These are phyloP conservation scores for Daldinia eschscholtzii DNA, from an alignment of 2,329 filamentous ascomycete species.

Conservation along the genomic window DNA sequence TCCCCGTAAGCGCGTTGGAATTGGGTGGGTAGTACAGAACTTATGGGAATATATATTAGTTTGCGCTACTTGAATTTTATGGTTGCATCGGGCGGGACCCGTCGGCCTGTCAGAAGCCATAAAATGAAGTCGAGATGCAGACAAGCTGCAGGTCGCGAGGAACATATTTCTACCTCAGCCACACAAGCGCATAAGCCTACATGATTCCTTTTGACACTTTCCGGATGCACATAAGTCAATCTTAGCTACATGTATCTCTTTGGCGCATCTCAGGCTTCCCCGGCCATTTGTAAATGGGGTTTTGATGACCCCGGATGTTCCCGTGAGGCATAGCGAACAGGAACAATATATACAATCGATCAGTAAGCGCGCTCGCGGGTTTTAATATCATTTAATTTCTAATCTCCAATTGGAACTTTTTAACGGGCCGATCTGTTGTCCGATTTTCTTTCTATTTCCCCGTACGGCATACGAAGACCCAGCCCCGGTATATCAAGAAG, in stretches of 20 bases:
- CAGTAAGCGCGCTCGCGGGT: not conserved
- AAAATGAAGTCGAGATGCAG: constrained; percentile 1
- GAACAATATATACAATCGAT: constrained; percentile 2
- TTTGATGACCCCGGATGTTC: constrained; percentile 12
- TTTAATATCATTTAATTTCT: not conserved
- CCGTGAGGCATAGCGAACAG: constrained; percentile 7
- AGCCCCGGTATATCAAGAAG: not conserved
- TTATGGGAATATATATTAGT: constrained; percentile 9
- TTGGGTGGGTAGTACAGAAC: constrained; percentile 2
- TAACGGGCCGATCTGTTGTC: not conserved
- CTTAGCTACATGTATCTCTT: not conserved
- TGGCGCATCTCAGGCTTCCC: constrained; percentile 1
- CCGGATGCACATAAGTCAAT: constrained; percentile 7
- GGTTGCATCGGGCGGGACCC: constrained; percentile 12
- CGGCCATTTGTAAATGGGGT: not conserved
- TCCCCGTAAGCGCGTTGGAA: not conserved
- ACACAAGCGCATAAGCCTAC: constrained; percentile 6
- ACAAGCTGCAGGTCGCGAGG: not conserved
- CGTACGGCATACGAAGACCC: not conserved
- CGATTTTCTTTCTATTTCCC: not conserved
- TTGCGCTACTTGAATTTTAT: not conserved
- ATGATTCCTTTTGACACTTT: constrained; percentile 6
- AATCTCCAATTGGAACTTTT: not conserved
- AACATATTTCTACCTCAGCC: not conserved
- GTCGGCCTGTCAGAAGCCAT: constrained; percentile 9